Evolutionary conservation across 495 filamentous ascomycete species (phyloP), one percentile per base, ranked within the genome.

Genomic region (Trichocladium antarcticum): DNA sequence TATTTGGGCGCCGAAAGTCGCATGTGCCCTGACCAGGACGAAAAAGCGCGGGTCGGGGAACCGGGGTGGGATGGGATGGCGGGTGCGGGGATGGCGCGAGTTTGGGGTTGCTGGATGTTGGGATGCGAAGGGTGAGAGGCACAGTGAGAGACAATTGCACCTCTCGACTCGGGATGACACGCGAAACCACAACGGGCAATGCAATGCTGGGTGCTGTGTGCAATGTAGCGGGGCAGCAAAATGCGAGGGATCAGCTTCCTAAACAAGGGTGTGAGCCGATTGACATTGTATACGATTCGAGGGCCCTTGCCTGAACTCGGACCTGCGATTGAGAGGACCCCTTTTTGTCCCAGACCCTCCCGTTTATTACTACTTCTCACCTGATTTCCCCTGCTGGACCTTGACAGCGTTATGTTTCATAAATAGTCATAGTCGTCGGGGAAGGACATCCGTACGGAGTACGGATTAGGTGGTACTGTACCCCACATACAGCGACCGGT

Each of bases 181-280:
- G 19, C 43, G 9, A 31, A 22, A 37, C 6, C 32, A 8, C 24
- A 27, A 27, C 24, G 24, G 24, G 24, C 21, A 29, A 34, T 31
- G n/a, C n/a, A n/a, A n/a, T n/a, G n/a, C n/a, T n/a, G n/a, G n/a
- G n/a, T n/a, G n/a, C n/a, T n/a, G n/a, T n/a, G n/a, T n/a, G n/a
- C n/a, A n/a, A n/a, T n/a, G n/a, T n/a, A n/a, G n/a, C n/a, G n/a
- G n/a, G n/a, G n/a, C n/a, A n/a, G n/a, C n/a, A n/a, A n/a, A n/a
- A n/a, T n/a, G 31, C 47, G 47, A 55, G 47, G 47, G 47, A 55
- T 42, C 47, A 35, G 45, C 52, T 50, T 55, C 52, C 47, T 50
- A 55, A 55, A 50, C 42, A 43, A n/a, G 51, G 51, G 44, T 49
- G 19, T 12, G 22, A 48, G 46, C 45, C 40, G 32, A 14, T 39